A percentile compares a stretch with the other conserved stretches of the same genome.
phyloP scores from a whole-genome alignment of 257 asterid genomes.

The Scutellaria galericulata region DNA sequence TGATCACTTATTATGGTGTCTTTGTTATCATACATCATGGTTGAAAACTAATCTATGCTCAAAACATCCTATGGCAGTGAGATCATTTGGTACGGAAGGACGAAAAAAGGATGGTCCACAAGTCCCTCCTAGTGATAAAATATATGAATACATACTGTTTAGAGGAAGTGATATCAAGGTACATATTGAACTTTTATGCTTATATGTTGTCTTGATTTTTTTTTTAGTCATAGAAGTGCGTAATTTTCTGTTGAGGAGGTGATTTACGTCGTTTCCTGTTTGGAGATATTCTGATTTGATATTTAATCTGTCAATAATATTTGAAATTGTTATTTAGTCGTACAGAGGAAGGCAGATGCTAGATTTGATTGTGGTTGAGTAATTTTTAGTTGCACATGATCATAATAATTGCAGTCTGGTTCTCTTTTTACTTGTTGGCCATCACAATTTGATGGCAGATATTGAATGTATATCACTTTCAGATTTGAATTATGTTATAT shows the following conservation, averaged over 20 bases:
- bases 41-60: slow-evolving; percentile 16
- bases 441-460: neutral
- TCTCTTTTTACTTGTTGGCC: neutral
- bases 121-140: slow-evolving; percentile 85
- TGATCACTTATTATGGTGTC: neutral
- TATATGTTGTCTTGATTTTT: neutral
- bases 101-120: slow-evolving; percentile 93
- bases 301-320: neutral
- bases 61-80: slow-evolving; percentile 52
- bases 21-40: neutral
- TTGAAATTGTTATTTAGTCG: slow-evolving; percentile 5
- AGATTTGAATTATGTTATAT: slow-evolving; percentile 13
- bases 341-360: slow-evolving; percentile 16
- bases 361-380: too few species aligned
- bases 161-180: slow-evolving; percentile 98
- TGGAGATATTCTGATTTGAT: neutral
- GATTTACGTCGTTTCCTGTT: neutral
- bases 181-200: slow-evolving; percentile 18
- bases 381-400: neutral
- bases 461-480: neutral
- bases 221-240: neutral
- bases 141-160: slow-evolving; percentile 88
- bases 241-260: slow-evolving; percentile 21
- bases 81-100: slow-evolving; percentile 98
- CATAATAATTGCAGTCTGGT: neutral